A percentile compares a stretch with the other conserved stretches of the same genome.
phyloP scores from a whole-genome alignment of 345 rosid genomes.

The Crucihimalaya himalaica region DNA sequence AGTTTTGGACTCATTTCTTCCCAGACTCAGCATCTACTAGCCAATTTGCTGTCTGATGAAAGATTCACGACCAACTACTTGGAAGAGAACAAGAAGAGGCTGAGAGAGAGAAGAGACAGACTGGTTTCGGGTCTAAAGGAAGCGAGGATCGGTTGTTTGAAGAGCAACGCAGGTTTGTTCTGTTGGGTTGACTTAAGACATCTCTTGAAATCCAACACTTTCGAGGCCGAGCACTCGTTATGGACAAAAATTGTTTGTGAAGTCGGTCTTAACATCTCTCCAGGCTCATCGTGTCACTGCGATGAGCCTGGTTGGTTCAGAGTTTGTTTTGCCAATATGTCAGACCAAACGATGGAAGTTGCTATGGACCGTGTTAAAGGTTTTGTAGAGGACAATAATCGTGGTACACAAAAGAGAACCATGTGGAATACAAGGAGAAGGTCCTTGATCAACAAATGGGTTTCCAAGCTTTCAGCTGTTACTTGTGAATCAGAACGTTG shows the following conservation, averaged over 20 bases:
- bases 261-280: slow-evolving; percentile 73
- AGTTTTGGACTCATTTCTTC: slow-evolving; percentile 90
- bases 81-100: slow-evolving; percentile 58
- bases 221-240: slow-evolving; percentile 65
- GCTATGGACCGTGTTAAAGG: slow-evolving; percentile 55
- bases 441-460: slow-evolving; percentile 45
- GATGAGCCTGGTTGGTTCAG: slow-evolving; percentile 90
- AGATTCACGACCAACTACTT: slow-evolving; percentile 58
- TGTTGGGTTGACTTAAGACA: slow-evolving; percentile 90
- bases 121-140: slow-evolving; percentile 58
- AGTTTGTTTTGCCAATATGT: slow-evolving; percentile 77
- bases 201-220: slow-evolving; percentile 54
- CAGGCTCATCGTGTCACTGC: slow-evolving; percentile 88
- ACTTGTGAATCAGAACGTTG: slow-evolving; percentile 43
- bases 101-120: slow-evolving; percentile 52
- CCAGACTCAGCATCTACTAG: slow-evolving; percentile 71
- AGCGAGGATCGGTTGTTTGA: slow-evolving; percentile 58
- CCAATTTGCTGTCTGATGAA: slow-evolving; percentile 62
- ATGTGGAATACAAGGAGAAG: slow-evolving; percentile 44
- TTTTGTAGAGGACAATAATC: slow-evolving; percentile 34
- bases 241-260: slow-evolving; percentile 67
- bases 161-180: slow-evolving; percentile 76
- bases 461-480: slow-evolving; percentile 42
- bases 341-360: slow-evolving; percentile 46
- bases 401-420: slow-evolving; percentile 30